Percentiles rank a stretch among this genome's conserved stretches.
These are phyloP conservation scores for Phytophthora fragariae DNA, from an alignment of 352 stramenopile genomes.

Conservation along the genomic window DNA sequence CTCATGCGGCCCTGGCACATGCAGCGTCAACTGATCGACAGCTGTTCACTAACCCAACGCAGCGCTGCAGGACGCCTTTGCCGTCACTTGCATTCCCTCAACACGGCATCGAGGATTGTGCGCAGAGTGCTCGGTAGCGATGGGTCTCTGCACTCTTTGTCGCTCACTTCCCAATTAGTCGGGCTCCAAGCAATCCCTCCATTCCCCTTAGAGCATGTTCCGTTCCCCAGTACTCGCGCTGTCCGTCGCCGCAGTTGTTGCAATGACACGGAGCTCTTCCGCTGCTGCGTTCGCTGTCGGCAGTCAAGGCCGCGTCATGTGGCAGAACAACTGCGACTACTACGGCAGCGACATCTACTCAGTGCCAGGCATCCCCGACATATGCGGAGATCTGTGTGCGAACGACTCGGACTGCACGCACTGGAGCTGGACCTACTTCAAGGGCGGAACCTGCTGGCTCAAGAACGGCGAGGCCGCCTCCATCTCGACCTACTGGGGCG, in stretches of 20 bases:
- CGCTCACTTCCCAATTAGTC: constrained; percentile 37
- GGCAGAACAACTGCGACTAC: constrained; percentile 57
- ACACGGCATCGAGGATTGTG: constrained; percentile 7
- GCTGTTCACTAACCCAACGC: constrained; percentile 17
- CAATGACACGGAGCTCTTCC: constrained; percentile 9
- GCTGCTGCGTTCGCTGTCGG: constrained; percentile 37
- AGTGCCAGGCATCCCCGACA: constrained; percentile 38
- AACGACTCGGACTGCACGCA: constrained; percentile 46
- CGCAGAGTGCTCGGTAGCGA: constrained; percentile 2
- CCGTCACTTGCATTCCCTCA: constrained; percentile 9
- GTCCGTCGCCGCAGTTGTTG: not conserved
- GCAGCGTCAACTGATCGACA: constrained; percentile 28
- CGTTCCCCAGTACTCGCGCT: constrained; percentile 22
- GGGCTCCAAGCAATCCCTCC: constrained; percentile 5
- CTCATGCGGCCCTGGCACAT: constrained; percentile 13
- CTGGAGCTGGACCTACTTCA: constrained; percentile 52
- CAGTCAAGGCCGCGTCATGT: constrained; percentile 52
- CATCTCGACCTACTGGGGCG: constrained; percentile 33
- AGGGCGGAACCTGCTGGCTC: constrained; percentile 59
- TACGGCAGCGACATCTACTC: constrained; percentile 42
- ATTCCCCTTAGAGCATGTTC: constrained; percentile 25
- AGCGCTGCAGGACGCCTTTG: constrained; percentile 24
- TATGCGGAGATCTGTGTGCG: constrained; percentile 48
- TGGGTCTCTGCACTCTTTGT: constrained; percentile 19
- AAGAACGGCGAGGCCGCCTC: constrained; percentile 39